Percentiles rank a stretch among this genome's conserved stretches.
Conservation (phyloP, 2,329 filamentous ascomycete species). For the Pseudohalonectria lignicola region DNA sequence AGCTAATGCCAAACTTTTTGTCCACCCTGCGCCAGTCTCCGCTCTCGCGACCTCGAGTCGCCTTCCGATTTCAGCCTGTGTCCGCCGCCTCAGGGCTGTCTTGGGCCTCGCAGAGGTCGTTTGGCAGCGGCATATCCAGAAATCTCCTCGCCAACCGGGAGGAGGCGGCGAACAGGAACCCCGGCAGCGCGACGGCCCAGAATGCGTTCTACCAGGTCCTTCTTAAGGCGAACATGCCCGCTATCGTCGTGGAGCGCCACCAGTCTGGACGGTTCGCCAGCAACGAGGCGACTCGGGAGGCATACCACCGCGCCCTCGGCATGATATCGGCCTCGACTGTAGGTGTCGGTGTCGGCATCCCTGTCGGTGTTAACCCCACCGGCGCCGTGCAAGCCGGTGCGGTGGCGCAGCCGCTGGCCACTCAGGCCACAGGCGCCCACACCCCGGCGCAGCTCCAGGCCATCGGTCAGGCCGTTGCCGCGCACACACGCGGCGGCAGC, state of each 20-base stretch:
- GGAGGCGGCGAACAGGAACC: constrained; percentile 86
- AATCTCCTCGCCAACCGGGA: constrained; percentile 75
- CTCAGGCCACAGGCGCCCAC: constrained; percentile 24
- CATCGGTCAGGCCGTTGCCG: constrained; percentile 71
- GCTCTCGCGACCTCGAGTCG: not conserved
- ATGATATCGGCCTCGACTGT: constrained; percentile 20
- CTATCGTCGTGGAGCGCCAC: constrained; percentile 84
- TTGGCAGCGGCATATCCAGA: constrained; percentile 36
- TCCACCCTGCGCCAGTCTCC: not conserved
- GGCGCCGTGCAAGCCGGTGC: constrained; percentile 11
- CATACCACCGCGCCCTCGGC: constrained; percentile 64
- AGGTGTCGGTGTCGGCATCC: not conserved
- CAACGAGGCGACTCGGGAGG: constrained; percentile 65
- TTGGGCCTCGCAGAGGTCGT: constrained; percentile 9
- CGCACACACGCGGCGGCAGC: constrained; percentile 56
- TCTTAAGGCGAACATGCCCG: constrained; percentile 83
- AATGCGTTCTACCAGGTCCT: constrained; percentile 91
- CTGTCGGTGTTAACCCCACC: not conserved
- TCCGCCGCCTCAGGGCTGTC: constrained; percentile 1
- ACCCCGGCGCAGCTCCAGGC: constrained; percentile 56
- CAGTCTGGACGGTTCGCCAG: constrained; percentile 76
- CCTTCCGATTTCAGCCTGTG: not conserved
- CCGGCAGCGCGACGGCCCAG: constrained; percentile 75
- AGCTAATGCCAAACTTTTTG: not conserved
- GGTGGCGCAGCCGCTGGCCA: constrained; percentile 19